Evolutionary conservation across 345 rosid species (phyloP).

Genomic region (Brassica carinata): DNA sequence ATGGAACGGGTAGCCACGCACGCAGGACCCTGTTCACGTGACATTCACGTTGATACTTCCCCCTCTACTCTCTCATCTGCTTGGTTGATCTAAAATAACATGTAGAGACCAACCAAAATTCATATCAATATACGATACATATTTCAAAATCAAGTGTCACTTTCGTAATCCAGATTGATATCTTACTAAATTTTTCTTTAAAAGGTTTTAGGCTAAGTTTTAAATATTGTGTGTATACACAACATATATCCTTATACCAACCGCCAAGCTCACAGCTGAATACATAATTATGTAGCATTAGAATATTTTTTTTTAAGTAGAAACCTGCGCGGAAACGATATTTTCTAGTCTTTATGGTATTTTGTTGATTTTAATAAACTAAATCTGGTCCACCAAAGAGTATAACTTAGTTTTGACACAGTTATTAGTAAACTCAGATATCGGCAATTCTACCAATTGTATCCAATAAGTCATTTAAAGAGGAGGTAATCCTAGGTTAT

Average conservation of each 20-base stretch:
- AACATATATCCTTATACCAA: conserved; percentile 14
- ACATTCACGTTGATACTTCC: conserved; percentile 32
- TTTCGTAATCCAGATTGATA: conserved; percentile 12
- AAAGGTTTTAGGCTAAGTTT: not conserved
- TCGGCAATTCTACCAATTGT: not conserved
- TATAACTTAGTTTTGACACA: not conserved
- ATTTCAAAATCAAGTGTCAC: conserved; percentile 18
- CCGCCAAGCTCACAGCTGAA: not conserved
- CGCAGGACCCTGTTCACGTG: conserved; percentile 37
- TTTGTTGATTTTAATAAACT: not conserved
- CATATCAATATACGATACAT: conserved; percentile 16
- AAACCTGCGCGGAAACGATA: too few species aligned
- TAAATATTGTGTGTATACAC: conserved; percentile 6
- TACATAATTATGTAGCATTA: not conserved
- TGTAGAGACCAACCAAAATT: conserved; percentile 16
- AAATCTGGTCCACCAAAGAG: not conserved
- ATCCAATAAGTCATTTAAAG: too few species aligned
- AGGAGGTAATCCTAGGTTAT: not conserved
- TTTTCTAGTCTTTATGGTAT: not conserved
- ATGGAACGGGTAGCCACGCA: conserved; percentile 40
- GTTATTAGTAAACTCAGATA: too few species aligned
- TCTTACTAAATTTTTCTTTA: conserved; percentile 10
- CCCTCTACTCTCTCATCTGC: conserved; percentile 13
- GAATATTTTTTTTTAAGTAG: too few species aligned
- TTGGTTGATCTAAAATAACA: conserved; percentile 23